Conservation (phyloP, 1,284 basidiomycete species). For the Sporisorium reilianum region DNA sequence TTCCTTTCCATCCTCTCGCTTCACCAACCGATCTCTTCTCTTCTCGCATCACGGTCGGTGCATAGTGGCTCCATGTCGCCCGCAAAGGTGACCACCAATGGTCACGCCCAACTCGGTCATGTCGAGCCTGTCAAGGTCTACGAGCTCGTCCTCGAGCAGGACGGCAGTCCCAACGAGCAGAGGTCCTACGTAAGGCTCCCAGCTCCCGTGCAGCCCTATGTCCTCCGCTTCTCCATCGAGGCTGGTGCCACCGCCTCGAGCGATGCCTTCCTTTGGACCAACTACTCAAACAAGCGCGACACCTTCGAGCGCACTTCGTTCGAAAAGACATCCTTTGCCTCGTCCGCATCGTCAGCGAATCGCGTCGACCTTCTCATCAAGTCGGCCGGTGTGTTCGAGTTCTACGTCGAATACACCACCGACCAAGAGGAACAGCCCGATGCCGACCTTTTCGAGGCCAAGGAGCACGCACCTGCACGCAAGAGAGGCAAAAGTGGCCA, state of each 20-base stretch:
- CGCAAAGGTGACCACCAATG: constrained; percentile 29
- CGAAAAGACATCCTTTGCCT: constrained; percentile 71
- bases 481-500: constrained; percentile 55
- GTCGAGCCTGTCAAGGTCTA: constrained; percentile 48
- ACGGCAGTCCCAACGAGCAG: constrained; percentile 58
- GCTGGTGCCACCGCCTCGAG: constrained; percentile 55
- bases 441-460: constrained; percentile 24
- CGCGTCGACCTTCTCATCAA: constrained; percentile 54
- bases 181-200: constrained; percentile 60
- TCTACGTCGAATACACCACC: constrained; percentile 61
- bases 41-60: constrained; percentile 16
- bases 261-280: constrained; percentile 56
- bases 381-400: constrained; percentile 61
- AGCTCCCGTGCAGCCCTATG: constrained; percentile 57
- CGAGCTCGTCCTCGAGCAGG: constrained; percentile 57
- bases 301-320: constrained; percentile 81
- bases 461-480: constrained; percentile 13
- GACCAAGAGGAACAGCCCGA: constrained; percentile 22
- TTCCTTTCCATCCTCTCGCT: neutral
- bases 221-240: constrained; percentile 60
- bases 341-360: constrained; percentile 29
- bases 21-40: too few relatives aligned
- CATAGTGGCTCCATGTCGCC: constrained; percentile 23
- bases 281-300: constrained; percentile 73
- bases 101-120: constrained; percentile 15